Evolutionary conservation across 176 grass and related monocot genomes (phyloP).

Genomic region (Leersia perrieri): DNA sequence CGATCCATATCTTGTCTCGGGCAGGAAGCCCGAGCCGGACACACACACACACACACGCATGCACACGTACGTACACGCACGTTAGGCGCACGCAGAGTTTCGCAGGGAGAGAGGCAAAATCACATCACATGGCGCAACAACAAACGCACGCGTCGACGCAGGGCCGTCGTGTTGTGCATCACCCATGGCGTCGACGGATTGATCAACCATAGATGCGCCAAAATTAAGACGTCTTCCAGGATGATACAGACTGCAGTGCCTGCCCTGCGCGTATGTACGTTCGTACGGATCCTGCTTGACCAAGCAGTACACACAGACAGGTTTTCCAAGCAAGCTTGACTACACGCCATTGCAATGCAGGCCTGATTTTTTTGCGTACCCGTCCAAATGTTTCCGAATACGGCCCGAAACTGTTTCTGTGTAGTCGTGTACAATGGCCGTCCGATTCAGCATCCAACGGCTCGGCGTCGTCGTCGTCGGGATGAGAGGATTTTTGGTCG

Average conservation of each 20-base stretch:
- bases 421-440: not conserved
- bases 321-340: slow-evolving; percentile 21
- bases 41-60: not conserved
- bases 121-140: not conserved
- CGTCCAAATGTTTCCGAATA: not conserved
- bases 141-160: not conserved
- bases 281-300: not conserved
- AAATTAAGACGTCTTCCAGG: not conserved
- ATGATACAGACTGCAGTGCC: not conserved
- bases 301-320: not conserved
- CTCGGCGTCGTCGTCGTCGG: not conserved
- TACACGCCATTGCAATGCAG: not conserved
- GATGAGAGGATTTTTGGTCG: not conserved
- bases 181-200: not conserved
- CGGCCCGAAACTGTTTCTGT: not conserved
- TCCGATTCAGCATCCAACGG: not conserved
- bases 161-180: slow-evolving; percentile 25
- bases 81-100: not conserved
- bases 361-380: not conserved
- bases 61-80: not conserved
- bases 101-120: too few relatives aligned
- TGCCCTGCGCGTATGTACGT: not conserved
- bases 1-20: slow-evolving; percentile 6
- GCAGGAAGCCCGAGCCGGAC: slow-evolving; percentile 21
- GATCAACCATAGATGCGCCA: not conserved